These are phyloP conservation scores for Fusarium hainanense DNA, from an alignment of 2,329 filamentous ascomycete species.

Conservation along the genomic window DNA sequence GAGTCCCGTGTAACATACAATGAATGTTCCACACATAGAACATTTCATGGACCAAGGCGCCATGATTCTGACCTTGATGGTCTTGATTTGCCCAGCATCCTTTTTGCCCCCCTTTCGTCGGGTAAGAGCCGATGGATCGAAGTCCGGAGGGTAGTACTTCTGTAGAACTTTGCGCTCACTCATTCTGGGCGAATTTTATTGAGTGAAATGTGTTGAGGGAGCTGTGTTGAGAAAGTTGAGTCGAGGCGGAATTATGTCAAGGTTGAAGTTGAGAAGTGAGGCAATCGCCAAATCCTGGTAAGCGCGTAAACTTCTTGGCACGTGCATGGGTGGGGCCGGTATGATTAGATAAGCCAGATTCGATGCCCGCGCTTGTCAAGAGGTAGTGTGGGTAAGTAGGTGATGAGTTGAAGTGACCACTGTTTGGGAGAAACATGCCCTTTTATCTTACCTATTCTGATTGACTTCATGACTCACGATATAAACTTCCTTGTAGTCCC, in stretches of 20 bases:
- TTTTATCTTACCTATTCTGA: too few relatives aligned
- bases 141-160: conserved; percentile 79
- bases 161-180: conserved; percentile 85
- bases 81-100: too few relatives aligned
- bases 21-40: too few relatives aligned
- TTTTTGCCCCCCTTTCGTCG: conserved; percentile 77
- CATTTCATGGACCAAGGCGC: too few relatives aligned
- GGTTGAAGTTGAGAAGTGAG: too few relatives aligned
- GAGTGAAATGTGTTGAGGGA: conserved; percentile 66
- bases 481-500: rapidly evolving
- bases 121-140: conserved; percentile 85
- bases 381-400: neutral
- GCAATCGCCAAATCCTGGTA: too few relatives aligned
- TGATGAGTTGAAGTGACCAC: neutral
- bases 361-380: neutral
- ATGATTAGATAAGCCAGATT: neutral
- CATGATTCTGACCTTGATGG: too few relatives aligned
- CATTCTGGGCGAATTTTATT: conserved; percentile 63
- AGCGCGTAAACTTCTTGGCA: too few relatives aligned
- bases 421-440: neutral
- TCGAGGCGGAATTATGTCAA: neutral
- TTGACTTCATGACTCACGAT: neutral
- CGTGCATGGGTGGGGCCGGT: too few relatives aligned
- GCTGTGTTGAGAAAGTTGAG: neutral
- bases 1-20: too few relatives aligned